These are phyloP conservation scores for Sarocladium kiliense DNA, from an alignment of 2,329 filamentous ascomycete genomes.

Conservation along the genomic window DNA sequence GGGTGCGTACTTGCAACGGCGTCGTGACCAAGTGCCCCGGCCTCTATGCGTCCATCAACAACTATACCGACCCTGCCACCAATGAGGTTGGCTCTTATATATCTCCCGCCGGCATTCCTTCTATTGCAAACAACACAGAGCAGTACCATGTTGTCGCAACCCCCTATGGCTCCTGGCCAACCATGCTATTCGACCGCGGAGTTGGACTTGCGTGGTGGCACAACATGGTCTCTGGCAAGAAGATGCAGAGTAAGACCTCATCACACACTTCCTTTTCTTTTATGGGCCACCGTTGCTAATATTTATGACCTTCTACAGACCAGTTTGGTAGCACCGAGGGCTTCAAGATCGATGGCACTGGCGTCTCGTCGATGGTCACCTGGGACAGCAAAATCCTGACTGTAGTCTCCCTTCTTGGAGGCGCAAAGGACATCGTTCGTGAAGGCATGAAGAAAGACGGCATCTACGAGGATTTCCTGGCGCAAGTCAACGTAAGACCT, in stretches of 20 bases:
- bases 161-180: conserved; percentile 33
- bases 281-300: background rate
- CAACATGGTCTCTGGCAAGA: conserved; percentile 34
- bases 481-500: conserved; percentile 20
- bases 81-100: conserved; percentile 34
- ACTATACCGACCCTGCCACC: conserved; percentile 30
- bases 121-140: conserved; percentile 31
- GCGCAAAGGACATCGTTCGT: conserved; percentile 31
- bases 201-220: conserved; percentile 37
- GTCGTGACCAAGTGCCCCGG: conserved; percentile 30
- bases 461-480: conserved; percentile 31
- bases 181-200: conserved; percentile 29
- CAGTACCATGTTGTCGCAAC: conserved; percentile 36
- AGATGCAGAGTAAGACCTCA: conserved; percentile 35
- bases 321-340: conserved; percentile 37
- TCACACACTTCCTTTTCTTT: background rate
- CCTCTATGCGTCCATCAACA: conserved; percentile 37
- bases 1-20: conserved; percentile 36
- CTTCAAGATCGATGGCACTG: conserved; percentile 30
- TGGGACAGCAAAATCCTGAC: conserved; percentile 40
- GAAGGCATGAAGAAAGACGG: conserved; percentile 30
- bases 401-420: conserved; percentile 31
- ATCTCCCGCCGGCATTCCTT: conserved; percentile 34
- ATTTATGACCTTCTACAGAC: conserved; percentile 17
- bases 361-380: conserved; percentile 32